A percentile compares a stretch with the other conserved stretches of the same genome.
Evolutionary conservation across 2,329 filamentous ascomycete genomes (phyloP).

Genomic region (Neopestalotiopsis clavispora): DNA sequence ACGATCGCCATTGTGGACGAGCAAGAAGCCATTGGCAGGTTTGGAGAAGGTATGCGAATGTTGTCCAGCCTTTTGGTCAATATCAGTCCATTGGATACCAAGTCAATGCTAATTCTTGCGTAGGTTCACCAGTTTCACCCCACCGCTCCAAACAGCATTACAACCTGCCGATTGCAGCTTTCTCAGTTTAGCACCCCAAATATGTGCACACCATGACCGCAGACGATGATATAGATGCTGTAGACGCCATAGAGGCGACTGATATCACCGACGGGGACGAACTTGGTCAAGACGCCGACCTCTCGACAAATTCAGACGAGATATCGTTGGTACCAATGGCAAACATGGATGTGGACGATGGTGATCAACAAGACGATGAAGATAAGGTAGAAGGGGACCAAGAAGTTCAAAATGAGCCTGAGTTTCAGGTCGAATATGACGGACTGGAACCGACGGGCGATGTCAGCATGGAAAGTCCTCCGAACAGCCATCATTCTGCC

Average conservation of each 20-base stretch:
- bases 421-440: background rate
- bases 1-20: background rate
- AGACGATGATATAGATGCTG: background rate
- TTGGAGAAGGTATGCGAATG: conserved; percentile 3
- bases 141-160: background rate
- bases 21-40: background rate
- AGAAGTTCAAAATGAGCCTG: background rate
- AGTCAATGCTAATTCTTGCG: background rate
- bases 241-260: background rate
- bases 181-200: background rate
- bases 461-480: background rate
- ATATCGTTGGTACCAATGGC: background rate
- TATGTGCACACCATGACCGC: background rate
- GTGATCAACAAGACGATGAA: background rate
- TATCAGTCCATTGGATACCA: background rate
- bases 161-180: background rate
- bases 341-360: background rate
- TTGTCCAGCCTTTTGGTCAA: background rate
- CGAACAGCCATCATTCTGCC: background rate
- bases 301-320: background rate
- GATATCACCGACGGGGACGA: background rate
- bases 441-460: background rate
- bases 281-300: background rate
- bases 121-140: background rate
- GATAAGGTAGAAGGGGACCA: background rate